These are phyloP conservation scores for Leccinum uliginosum DNA, from an alignment of 768 basidiomycete species.

Conservation along the genomic window DNA sequence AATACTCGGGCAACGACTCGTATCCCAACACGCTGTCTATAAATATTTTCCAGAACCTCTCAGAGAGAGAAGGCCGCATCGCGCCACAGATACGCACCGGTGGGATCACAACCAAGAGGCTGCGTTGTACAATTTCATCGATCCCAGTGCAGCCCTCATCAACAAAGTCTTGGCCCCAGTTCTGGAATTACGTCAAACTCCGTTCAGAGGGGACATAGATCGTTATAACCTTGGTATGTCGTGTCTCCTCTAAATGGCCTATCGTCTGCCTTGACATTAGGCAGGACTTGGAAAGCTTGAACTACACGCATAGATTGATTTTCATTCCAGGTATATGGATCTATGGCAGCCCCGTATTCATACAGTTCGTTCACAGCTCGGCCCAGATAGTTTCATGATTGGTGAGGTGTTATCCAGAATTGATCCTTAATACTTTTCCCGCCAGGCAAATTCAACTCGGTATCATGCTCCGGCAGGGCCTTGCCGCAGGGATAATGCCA, in stretches of 20 bases:
- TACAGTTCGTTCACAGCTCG: conserved; percentile 42
- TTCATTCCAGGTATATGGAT: conserved; percentile 43
- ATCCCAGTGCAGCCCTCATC: conserved; percentile 37
- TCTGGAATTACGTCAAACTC: conserved; percentile 42
- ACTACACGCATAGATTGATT: conserved; percentile 34
- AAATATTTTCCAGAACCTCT: conserved; percentile 43
- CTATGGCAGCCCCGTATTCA: conserved; percentile 52
- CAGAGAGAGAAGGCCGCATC: conserved; percentile 39
- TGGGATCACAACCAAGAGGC: conserved; percentile 43
- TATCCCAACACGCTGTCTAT: conserved; percentile 41
- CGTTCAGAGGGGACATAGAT: conserved; percentile 46
- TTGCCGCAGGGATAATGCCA: conserved; percentile 44
- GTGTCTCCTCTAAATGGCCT: neutral
- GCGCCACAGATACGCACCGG: conserved; percentile 48
- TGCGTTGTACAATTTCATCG: conserved; percentile 38
- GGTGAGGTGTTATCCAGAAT: conserved; percentile 25
- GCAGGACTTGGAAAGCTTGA: conserved; percentile 43
- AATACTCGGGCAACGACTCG: conserved; percentile 44
- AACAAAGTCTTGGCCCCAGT: conserved; percentile 49
- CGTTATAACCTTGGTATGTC: conserved; percentile 40
- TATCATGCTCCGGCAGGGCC: conserved; percentile 51
- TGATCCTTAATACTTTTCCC: neutral
- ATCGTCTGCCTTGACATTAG: neutral
- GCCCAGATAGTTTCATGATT: conserved; percentile 45
- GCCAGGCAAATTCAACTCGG: conserved; percentile 51